Percentiles rank a stretch among this genome's conserved stretches.
Conservation (phyloP, 331 rosid species). For the Quercus phellos region DNA sequence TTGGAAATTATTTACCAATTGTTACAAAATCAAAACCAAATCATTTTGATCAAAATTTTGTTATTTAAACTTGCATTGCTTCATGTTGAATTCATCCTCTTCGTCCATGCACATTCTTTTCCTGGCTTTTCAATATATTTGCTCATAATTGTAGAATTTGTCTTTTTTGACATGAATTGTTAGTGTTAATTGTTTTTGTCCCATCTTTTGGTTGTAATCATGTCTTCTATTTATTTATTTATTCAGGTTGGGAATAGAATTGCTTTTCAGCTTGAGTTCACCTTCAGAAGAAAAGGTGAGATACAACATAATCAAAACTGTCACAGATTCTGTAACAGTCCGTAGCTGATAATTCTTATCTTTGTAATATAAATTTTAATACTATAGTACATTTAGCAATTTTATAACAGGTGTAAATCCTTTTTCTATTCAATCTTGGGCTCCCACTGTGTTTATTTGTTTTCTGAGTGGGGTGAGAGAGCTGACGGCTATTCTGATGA, state of each 20-base stretch:
- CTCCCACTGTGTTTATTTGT: not conserved
- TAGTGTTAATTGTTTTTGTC: not conserved
- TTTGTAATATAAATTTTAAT: conserved; percentile 13
- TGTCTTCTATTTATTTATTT: not conserved
- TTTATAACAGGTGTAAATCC: conserved; percentile 6
- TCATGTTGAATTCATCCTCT: not conserved
- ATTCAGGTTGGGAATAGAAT: conserved; percentile 39
- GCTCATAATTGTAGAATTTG: not conserved
- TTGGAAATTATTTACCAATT: conserved; percentile 19
- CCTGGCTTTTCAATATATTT: not conserved
- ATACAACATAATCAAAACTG: conserved; percentile 24
- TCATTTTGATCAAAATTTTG: not conserved
- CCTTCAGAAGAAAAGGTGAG: conserved; percentile 28
- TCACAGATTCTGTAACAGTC: conserved; percentile 21
- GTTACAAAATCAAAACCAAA: not conserved
- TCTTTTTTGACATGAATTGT: not conserved
- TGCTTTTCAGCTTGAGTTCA: conserved; percentile 22
- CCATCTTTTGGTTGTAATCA: not conserved
- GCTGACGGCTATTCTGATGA: not conserved
- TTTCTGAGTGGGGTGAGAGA: not conserved
- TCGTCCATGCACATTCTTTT: not conserved
- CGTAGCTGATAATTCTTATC: conserved; percentile 14
- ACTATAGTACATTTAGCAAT: conserved; percentile 23
- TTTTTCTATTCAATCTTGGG: not conserved
- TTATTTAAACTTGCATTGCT: not conserved